Evolutionary conservation across 1,284 basidiomycete species (phyloP), one percentile per base, ranked within the genome.

Genomic region (Naganishia albida): DNA sequence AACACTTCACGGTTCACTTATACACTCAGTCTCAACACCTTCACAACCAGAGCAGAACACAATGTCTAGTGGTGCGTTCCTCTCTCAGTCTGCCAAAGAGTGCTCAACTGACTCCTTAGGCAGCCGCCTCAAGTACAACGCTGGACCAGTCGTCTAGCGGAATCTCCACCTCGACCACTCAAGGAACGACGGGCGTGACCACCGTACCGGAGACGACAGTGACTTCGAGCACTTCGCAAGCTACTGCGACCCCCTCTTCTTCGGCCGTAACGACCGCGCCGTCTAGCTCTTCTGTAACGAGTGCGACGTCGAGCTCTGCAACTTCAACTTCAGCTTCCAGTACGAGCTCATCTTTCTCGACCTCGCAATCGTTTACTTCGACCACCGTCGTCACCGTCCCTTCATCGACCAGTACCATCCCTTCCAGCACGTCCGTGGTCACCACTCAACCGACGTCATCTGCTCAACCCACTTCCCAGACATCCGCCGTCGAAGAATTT

Each of bases 61-160:
- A 7, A 60, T 60, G 57, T 60, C 57, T 34, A 60, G 57, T 60
- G 57, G 57, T 60, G 12, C 49, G 57, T 59, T 25, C 8, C 34
- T 2, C n/a, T 48, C n/a, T 7, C 46, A 12, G 18, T 6, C 15
- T 4, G 4, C 26, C 13, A n/a, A 12, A 18, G 23, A 18, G 12
- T 34, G 2, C 30, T 42, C 23, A 20, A n/a, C 7, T 48, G 28
- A 40, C 25, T n/a, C 20, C 25, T 12, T 6, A 7, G 34, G 46
- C 38, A 60, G 57, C 46, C 38, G 23, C 48, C 15, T 50, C 43
- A 10, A 34, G 46, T 43, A 44, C 54, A 48, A n/a, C 46, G 6
- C 46, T 49, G 23, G 57, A 23, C 20, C 57, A 60, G 44, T 38
- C 56, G 4, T 34, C 57, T 18, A n/a, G 46, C 10, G 57, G 46